Conservation (phyloP, 148 eudicot species). For the Nepenthes mirabilis region DNA sequence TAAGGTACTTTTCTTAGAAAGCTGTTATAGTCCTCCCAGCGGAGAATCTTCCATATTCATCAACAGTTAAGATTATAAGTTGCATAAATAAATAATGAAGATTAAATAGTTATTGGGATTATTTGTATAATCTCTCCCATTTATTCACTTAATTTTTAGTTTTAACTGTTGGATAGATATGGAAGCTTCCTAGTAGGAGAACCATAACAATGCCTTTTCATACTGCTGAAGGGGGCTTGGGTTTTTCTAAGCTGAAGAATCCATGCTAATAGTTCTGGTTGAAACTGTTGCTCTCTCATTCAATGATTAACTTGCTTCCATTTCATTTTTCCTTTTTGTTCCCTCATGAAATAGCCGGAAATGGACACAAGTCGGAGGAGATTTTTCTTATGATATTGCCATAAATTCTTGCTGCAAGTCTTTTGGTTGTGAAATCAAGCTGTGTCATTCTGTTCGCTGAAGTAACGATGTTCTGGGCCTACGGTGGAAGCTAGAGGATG, state of each 20-base stretch:
- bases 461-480: not conserved
- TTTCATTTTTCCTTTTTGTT: not conserved
- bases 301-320: not conserved
- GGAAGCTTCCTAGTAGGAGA: no score
- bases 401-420: not conserved
- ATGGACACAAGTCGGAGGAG: conserved; percentile 97
- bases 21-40: not conserved
- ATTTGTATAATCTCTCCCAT: no score
- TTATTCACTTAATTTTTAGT: no score
- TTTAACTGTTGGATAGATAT: no score
- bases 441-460: not conserved
- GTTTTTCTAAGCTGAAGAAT: not conserved
- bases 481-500: no score
- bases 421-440: not conserved
- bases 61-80: no score
- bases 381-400: conserved; percentile 59
- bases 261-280: not conserved
- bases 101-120: no score
- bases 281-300: not conserved
- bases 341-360: conserved; percentile 45
- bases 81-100: no score
- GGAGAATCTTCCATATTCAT: no score
- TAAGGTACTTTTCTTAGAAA: conserved; percentile 30
- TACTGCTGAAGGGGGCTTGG: no score
- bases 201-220: no score